Conservation (phyloP, 352 stramenopile genomes). For the Pythium sukuiense region DNA sequence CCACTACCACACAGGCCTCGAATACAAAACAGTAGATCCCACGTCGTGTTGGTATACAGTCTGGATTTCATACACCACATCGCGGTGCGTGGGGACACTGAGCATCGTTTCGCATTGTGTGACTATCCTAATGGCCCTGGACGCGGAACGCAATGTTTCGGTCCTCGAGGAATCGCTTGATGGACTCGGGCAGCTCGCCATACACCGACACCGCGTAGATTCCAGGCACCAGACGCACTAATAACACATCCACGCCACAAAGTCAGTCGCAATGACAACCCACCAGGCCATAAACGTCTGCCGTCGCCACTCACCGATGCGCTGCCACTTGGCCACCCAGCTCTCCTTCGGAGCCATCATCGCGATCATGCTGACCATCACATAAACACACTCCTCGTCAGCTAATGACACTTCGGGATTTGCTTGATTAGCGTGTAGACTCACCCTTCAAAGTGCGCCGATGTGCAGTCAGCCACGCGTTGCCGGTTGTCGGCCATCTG, state of each 20-base stretch:
- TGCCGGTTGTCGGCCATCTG: constrained; percentile 90
- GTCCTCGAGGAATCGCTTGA: constrained; percentile 88
- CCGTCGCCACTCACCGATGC: constrained; percentile 52
- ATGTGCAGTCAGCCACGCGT: constrained; percentile 87
- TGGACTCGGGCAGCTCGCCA: constrained; percentile 82
- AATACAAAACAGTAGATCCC: not conserved
- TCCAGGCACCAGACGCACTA: constrained; percentile 77
- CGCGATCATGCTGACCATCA: constrained; percentile 69
- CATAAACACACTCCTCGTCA: not conserved
- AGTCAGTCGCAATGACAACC: not conserved
- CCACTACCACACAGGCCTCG: not conserved
- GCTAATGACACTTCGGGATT: not conserved
- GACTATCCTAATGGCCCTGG: constrained; percentile 34
- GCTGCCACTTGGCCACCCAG: constrained; percentile 90
- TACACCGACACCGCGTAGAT: constrained; percentile 89
- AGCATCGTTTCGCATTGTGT: not conserved
- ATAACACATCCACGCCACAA: not conserved
- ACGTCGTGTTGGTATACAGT: not conserved
- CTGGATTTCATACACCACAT: not conserved
- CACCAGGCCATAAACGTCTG: not conserved
- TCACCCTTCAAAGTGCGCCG: constrained; percentile 87
- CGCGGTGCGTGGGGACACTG: not conserved
- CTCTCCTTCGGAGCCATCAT: constrained; percentile 90
- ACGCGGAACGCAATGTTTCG: constrained; percentile 85
- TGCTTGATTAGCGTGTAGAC: not conserved